Evolutionary conservation across 2,329 filamentous ascomycete genomes (phyloP), one percentile per base, ranked within the genome.

Genomic region (Ceratocystis diversiconidia): DNA sequence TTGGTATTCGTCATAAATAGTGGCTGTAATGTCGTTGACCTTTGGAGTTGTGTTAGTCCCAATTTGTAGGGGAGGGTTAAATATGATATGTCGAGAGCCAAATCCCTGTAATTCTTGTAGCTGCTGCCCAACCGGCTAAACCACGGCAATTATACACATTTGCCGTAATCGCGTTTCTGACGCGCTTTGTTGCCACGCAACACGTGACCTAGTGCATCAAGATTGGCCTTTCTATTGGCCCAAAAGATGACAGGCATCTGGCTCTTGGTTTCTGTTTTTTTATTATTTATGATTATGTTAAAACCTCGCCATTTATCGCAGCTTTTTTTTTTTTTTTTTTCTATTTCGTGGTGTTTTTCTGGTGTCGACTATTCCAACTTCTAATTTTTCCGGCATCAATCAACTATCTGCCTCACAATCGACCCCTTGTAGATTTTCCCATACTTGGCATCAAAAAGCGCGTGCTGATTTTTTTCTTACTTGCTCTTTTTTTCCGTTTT

Each of bases 91-190:
- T 3, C 48, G 10, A 52, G 19, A 22, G 46, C 22, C 43, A n/a
- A n/a, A 46, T 2, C 17, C 44, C 3, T 52, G 6, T 25, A 25
- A 52, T 5, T 19, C 8, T 41, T 41, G 36, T 41, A 41, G 17
- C 17, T n/a, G 52, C 12, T 59, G 52, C 52, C 52, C 52, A 59
- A n/a, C 52, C 52, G 52, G 52, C n/a, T 59, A 59, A 59, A 19
- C 52, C 0, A 30, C 4, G 52, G 52, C 17, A 59, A 19, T 36
- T 59, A 1, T n/a, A 19, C 15, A n/a, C 28, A 7, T 32, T 2
- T n/a, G 12, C 15, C 17, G 6, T 15, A 41, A 30, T 59, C 52
- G 52, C 52, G 52, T 17, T 59, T 32, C 32, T n/a, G 28, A 59
- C 52, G 52, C 52, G 52, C 52, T 15, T 41, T 17, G 52, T 59